phyloP scores from a whole-genome alignment of 2,329 filamentous ascomycete genomes.

The Penicillium hesseltinei region DNA sequence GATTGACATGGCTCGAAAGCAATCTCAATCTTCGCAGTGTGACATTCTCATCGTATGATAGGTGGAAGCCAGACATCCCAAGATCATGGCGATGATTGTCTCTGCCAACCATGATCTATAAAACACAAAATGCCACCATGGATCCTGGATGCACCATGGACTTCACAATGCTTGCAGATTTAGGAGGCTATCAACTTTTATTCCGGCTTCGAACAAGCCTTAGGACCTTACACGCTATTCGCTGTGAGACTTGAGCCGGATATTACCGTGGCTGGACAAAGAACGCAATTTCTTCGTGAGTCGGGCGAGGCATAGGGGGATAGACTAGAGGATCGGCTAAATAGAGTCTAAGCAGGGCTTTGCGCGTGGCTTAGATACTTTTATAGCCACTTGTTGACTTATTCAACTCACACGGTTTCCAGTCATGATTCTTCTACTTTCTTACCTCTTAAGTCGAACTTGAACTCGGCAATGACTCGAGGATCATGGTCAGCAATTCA shows the following conservation, averaged over 20 bases:
- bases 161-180: background rate
- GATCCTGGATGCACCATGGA: too few relatives aligned
- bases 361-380: background rate
- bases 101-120: background rate
- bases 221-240: background rate
- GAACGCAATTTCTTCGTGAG: background rate
- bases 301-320: background rate
- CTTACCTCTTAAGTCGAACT: background rate
- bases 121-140: background rate
- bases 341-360: background rate
- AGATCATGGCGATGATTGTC: background rate
- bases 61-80: background rate
- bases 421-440: background rate
- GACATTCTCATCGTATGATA: constrained; percentile 13
- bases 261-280: background rate
- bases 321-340: background rate
- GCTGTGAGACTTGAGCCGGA: background rate
- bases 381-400: background rate
- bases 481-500: too few relatives aligned
- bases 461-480: too few relatives aligned
- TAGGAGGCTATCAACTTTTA: background rate
- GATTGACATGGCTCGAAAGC: constrained; percentile 17
- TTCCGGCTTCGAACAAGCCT: background rate
- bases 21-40: constrained; percentile 1
- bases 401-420: background rate